These are phyloP conservation scores for Epichloe amarillans DNA, from an alignment of 2,329 filamentous ascomycete species.

Conservation along the genomic window DNA sequence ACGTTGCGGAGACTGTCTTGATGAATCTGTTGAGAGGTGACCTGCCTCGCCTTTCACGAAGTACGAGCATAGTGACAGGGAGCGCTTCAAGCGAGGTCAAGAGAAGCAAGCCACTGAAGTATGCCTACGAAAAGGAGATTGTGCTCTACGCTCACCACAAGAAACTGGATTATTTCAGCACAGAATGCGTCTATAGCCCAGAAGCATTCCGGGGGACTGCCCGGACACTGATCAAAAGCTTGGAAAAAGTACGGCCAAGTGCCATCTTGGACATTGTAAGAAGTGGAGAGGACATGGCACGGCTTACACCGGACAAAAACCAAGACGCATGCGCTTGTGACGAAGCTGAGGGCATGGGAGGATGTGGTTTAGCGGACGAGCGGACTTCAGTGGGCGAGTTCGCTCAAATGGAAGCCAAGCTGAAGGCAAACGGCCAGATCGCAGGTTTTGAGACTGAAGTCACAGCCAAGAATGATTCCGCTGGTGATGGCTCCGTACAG, in stretches of 20 bases:
- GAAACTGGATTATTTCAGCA: conserved; percentile 94
- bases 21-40: conserved; percentile 95
- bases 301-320: conserved; percentile 37
- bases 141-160: conserved; percentile 96
- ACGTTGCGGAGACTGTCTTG: conserved; percentile 90
- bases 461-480: conserved; percentile 12
- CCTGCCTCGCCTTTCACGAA: conserved; percentile 70
- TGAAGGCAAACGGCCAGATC: conserved; percentile 11
- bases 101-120: conserved; percentile 92
- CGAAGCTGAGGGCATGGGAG: conserved; percentile 36
- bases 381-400: conserved; percentile 61
- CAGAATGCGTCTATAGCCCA: conserved; percentile 95
- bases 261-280: conserved; percentile 90
- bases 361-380: conserved; percentile 57
- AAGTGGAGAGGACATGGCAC: conserved; percentile 93
- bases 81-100: conserved; percentile 75
- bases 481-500: conserved; percentile 16
- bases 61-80: conserved; percentile 79
- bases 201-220: conserved; percentile 93
- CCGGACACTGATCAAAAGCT: conserved; percentile 81
- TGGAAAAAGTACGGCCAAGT: conserved; percentile 85
- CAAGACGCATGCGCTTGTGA: conserved; percentile 23
- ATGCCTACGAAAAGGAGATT: conserved; percentile 98
- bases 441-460: conserved; percentile 20
- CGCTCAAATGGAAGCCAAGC: conserved; percentile 59